Conservation (phyloP, 176 grass and related monocot species). For the Elaeis guineensis region DNA sequence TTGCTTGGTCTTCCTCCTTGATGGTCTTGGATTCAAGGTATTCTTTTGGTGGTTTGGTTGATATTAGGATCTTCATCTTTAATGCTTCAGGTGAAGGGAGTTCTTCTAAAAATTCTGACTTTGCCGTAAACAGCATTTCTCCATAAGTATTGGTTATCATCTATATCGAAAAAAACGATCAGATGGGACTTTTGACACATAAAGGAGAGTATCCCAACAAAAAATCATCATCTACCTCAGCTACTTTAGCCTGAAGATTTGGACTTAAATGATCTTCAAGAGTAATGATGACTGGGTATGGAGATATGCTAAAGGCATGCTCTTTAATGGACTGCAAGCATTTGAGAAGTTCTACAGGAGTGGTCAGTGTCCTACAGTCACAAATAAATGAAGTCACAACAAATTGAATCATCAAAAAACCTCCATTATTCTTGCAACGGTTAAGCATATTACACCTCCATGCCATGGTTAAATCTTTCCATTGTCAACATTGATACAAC, state of each 20-base stretch:
- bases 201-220: too few relatives aligned
- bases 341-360: constrained; percentile 48
- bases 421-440: too few relatives aligned
- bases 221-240: constrained; percentile 35
- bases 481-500: too few relatives aligned
- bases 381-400: background rate
- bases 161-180: constrained; percentile 13
- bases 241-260: constrained; percentile 54
- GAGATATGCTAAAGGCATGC: constrained; percentile 53
- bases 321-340: constrained; percentile 60
- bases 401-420: too few relatives aligned
- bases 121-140: constrained; percentile 37
- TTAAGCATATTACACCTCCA: too few relatives aligned
- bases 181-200: too few relatives aligned
- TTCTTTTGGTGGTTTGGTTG: constrained; percentile 71
- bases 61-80: constrained; percentile 57
- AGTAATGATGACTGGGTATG: constrained; percentile 85
- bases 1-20: background rate
- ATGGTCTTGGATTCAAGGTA: constrained; percentile 37
- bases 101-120: constrained; percentile 23
- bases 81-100: constrained; percentile 73
- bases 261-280: constrained; percentile 76
- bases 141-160: constrained; percentile 63
- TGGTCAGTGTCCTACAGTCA: constrained; percentile 57
- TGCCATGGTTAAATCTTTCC: too few relatives aligned